A percentile compares a stretch with the other conserved stretches of the same genome.
phyloP scores from a whole-genome alignment of 345 rosid genomes.

The Acer yangbiense region DNA sequence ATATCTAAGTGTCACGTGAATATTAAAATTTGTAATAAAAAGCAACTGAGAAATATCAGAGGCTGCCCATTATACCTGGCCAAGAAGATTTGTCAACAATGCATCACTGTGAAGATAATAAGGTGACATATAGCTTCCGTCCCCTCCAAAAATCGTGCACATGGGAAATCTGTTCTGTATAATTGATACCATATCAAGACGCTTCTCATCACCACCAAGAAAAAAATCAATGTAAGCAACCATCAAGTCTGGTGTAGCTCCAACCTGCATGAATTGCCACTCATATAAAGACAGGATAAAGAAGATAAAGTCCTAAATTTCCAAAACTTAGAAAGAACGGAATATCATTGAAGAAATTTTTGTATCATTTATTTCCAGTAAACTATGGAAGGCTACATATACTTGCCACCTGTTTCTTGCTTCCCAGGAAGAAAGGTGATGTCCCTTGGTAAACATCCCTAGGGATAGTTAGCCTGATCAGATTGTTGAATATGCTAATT shows the following conservation, averaged over 20 bases:
- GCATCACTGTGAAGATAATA: constrained; percentile 79
- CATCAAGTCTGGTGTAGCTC: constrained; percentile 95
- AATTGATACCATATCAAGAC: constrained; percentile 83
- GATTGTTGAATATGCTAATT: constrained; percentile 3
- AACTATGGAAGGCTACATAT: not conserved
- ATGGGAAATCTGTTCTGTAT: constrained; percentile 91
- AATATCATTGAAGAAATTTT: not conserved
- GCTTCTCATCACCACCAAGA: constrained; percentile 99
- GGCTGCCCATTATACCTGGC: constrained; percentile 65
- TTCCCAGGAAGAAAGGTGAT: not conserved
- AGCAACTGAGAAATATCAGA: not conserved
- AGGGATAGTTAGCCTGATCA: not conserved
- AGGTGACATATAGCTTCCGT: constrained; percentile 99
- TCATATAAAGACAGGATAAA: constrained; percentile 14
- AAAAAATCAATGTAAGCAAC: constrained; percentile 92
- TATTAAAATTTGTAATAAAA: constrained; percentile 11
- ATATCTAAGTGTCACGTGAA: constrained; percentile 14
- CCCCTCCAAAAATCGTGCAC: constrained; percentile 96
- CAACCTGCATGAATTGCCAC: constrained; percentile 62
- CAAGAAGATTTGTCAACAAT: constrained; percentile 82
- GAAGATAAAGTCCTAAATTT: constrained; percentile 11
- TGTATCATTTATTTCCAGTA: not conserved
- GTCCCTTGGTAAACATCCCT: not conserved
- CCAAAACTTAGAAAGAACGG: not conserved
- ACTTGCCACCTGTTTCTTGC: not conserved